phyloP scores from a whole-genome alignment of 805 yeast species.

The Candida taoyuanica region DNA sequence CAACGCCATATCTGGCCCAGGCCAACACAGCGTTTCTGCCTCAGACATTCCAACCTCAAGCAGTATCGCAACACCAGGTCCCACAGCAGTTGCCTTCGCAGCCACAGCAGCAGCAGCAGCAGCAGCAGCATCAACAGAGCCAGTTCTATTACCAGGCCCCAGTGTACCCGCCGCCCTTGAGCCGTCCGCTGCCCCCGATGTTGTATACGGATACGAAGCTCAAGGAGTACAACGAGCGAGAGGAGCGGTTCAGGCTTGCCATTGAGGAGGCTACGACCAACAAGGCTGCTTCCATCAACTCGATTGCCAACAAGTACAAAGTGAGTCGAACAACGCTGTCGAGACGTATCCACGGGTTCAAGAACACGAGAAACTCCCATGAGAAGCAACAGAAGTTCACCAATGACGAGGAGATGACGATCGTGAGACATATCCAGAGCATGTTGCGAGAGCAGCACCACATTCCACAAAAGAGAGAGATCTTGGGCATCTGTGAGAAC shows the following conservation, averaged over 20 bases:
- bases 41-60: no score
- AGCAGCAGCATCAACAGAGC: not conserved
- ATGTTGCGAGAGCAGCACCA: slow-evolving; percentile 22
- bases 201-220: slow-evolving; percentile 26
- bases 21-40: not conserved
- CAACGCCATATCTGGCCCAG: slow-evolving; percentile 7
- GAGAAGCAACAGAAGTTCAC: slow-evolving; percentile 29
- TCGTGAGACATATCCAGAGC: slow-evolving; percentile 19
- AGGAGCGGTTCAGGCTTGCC: slow-evolving; percentile 26
- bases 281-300: slow-evolving; percentile 26
- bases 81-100: not conserved
- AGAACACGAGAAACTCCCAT: slow-evolving; percentile 27
- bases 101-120: not conserved
- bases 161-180: slow-evolving; percentile 8
- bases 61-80: no score
- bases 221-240: slow-evolving; percentile 29
- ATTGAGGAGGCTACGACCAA: slow-evolving; percentile 26
- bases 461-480: slow-evolving; percentile 26
- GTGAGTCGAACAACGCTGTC: slow-evolving; percentile 26
- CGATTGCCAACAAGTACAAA: slow-evolving; percentile 27
- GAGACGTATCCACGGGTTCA: slow-evolving; percentile 28
- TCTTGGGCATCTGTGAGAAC: slow-evolving; percentile 22
- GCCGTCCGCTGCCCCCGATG: slow-evolving; percentile 11
- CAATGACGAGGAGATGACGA: slow-evolving; percentile 25
- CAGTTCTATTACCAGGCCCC: slow-evolving; percentile 3